Percentiles rank a stretch among this genome's conserved stretches.
phyloP scores from a whole-genome alignment of 192 early-diverging fungal genomes.

The Podila epigama region DNA sequence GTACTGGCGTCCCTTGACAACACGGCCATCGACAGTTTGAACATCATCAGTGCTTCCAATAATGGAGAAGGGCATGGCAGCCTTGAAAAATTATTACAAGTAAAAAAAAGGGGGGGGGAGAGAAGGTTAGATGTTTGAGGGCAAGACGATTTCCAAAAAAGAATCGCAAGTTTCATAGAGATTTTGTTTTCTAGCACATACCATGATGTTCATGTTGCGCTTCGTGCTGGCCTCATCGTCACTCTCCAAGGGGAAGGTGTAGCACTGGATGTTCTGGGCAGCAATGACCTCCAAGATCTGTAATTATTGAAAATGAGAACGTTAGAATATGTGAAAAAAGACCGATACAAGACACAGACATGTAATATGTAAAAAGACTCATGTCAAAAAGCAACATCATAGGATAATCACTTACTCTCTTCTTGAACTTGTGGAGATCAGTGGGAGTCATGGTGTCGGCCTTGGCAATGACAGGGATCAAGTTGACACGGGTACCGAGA shows the following conservation, averaged over 20 bases:
- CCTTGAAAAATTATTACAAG: slow-evolving; percentile 15
- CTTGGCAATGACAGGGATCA: slow-evolving; percentile 98
- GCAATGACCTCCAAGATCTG: slow-evolving; percentile 90
- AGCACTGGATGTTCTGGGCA: slow-evolving; percentile 92
- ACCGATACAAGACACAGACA: neutral
- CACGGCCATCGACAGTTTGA: slow-evolving; percentile 79
- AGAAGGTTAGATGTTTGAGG: too few relatives aligned
- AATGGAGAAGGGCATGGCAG: slow-evolving; percentile 95
- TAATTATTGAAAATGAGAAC: neutral
- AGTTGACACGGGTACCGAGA: slow-evolving; percentile 92
- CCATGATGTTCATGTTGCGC: slow-evolving; percentile 86
- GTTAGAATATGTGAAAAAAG: slow-evolving; percentile 3
- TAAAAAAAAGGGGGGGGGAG: too few relatives aligned
- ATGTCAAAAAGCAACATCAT: neutral
- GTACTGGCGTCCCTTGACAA: slow-evolving; percentile 95
- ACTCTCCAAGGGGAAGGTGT: slow-evolving; percentile 86
- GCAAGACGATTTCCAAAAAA: too few relatives aligned
- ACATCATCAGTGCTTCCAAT: slow-evolving; percentile 94
- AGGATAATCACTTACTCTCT: slow-evolving; percentile 69
- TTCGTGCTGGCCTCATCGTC: slow-evolving; percentile 82
- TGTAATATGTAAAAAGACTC: too few relatives aligned
- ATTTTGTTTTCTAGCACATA: too few relatives aligned
- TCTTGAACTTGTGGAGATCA: slow-evolving; percentile 93
- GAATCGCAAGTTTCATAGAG: too few relatives aligned
- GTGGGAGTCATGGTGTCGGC: slow-evolving; percentile 96